Evolutionary conservation across 2,329 filamentous ascomycete genomes (phyloP), one percentile per base, ranked within the genome.

Genomic region (Pyricularia sp.): DNA sequence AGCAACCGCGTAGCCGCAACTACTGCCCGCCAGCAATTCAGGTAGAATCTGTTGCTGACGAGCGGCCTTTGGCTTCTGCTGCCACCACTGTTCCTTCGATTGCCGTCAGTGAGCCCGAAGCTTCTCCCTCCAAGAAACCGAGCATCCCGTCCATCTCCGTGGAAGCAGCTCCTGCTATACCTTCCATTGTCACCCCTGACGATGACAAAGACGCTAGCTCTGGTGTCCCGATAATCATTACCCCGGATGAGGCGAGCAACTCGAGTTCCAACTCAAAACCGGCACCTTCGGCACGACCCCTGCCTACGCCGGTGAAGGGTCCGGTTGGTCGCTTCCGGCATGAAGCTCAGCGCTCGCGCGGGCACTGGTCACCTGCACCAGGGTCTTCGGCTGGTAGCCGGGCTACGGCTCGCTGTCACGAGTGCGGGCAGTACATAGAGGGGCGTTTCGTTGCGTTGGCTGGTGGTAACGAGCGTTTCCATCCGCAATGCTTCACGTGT

Each of bases 401-500:
- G 71, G 78, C 79, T 65, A 88, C 88, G 7, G 90, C 91, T 8
- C 83, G 87, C 60, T 99, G 94, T 72, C 89, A 92, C 62, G 88
- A 93, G 71, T 99, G 94, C 73, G 83, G 86, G 10, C 81, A 89
- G 24, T 87, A 91, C 0, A 97, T 99, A 69, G 87, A 94, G 66
- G 94, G 94, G 2, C 90, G 93, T 65, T 93, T 96, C 68, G 89
- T 97, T 26, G 90, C 89, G 4, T 86, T 96, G 7, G 87, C 87
- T 1, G 91, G 91, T 53, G 71, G 35, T 30, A 35, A 35, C 24
- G 83, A 87, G 70, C 89, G 93, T 24, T 97, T 97, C 74, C 94
- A 99, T 70, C 93, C 94, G 0, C 86, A 92, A 68, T 99, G 94
- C 76, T 97, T 99, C 78, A 83, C 85, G 59, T 99, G 94, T 78